Evolutionary conservation across 495 filamentous ascomycete species (phyloP).

Genomic region (Venustampulla echinocandica): DNA sequence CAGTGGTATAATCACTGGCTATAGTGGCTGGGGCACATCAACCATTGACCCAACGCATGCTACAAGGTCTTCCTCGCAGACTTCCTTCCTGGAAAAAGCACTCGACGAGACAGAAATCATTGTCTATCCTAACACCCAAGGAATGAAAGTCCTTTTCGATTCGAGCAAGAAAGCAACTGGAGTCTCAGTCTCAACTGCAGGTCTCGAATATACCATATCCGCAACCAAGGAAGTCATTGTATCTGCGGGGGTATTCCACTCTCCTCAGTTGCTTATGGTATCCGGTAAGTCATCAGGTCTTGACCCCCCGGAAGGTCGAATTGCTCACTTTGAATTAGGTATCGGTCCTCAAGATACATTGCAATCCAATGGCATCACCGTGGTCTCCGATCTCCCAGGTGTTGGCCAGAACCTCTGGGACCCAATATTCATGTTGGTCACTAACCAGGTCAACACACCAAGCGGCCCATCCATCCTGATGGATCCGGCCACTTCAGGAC

Average conservation of each 20-base stretch:
- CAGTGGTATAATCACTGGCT: conserved; percentile 32
- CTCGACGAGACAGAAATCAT: background rate
- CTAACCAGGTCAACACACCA: conserved; percentile 31
- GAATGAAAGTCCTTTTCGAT: conserved; percentile 25
- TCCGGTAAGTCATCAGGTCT: conserved; percentile 34
- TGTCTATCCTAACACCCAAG: conserved; percentile 14
- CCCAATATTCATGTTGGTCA: conserved; percentile 34
- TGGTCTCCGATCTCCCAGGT: conserved; percentile 46
- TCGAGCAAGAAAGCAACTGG: conserved; percentile 38
- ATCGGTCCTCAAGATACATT: conserved; percentile 48
- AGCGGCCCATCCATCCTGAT: background rate
- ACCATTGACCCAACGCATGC: conserved; percentile 30
- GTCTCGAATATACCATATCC: conserved; percentile 27
- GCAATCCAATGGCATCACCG: conserved; percentile 35
- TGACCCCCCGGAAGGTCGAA: background rate
- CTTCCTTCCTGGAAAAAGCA: conserved; percentile 25
- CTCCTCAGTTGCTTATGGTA: conserved; percentile 53
- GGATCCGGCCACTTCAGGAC: background rate
- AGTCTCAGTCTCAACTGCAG: conserved; percentile 35
- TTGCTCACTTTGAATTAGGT: conserved; percentile 25
- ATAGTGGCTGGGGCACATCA: conserved; percentile 28
- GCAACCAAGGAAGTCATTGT: conserved; percentile 49
- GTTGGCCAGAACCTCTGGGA: conserved; percentile 60
- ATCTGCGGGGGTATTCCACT: conserved; percentile 51
- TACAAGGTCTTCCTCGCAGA: conserved; percentile 30